Conservation (phyloP, 495 filamentous ascomycete species). For the Daldinia caldariorum region DNA sequence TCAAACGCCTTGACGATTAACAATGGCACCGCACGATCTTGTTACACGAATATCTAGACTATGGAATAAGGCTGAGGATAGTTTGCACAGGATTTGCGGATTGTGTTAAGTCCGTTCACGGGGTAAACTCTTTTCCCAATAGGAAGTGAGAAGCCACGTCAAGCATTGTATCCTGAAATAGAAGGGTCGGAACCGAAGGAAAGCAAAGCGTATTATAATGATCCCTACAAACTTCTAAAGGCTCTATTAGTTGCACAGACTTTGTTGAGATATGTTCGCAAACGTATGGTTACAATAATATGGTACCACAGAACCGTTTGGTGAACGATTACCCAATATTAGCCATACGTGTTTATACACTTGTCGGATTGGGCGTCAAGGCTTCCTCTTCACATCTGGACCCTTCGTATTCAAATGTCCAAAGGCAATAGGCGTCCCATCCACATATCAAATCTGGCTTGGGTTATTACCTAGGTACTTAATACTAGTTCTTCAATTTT, state of each 20-base stretch:
- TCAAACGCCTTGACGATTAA: background rate
- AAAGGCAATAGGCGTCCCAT: background rate
- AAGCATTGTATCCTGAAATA: slow-evolving; percentile 5
- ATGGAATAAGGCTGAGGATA: slow-evolving; percentile 7
- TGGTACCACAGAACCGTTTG: background rate
- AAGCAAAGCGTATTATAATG: background rate
- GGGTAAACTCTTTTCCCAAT: background rate
- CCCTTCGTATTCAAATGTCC: slow-evolving; percentile 1
- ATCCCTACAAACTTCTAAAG: background rate
- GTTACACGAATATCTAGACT: background rate
- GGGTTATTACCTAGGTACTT: background rate
- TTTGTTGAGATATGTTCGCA: slow-evolving; percentile 3
- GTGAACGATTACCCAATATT: background rate
- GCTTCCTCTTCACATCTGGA: background rate
- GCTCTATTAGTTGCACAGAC: background rate
- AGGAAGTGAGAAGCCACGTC: background rate
- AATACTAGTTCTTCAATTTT: background rate
- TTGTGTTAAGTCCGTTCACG: background rate
- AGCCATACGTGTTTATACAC: slow-evolving; percentile 3
- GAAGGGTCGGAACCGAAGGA: background rate
- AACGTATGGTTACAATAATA: slow-evolving; percentile 3
- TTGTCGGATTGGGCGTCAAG: slow-evolving; percentile 8
- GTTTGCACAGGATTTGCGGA: background rate
- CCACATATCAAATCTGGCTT: background rate
- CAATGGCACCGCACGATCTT: too few species aligned